Conservation (phyloP, 371 early-diverging fungal genomes). For the Mucor indicus region DNA sequence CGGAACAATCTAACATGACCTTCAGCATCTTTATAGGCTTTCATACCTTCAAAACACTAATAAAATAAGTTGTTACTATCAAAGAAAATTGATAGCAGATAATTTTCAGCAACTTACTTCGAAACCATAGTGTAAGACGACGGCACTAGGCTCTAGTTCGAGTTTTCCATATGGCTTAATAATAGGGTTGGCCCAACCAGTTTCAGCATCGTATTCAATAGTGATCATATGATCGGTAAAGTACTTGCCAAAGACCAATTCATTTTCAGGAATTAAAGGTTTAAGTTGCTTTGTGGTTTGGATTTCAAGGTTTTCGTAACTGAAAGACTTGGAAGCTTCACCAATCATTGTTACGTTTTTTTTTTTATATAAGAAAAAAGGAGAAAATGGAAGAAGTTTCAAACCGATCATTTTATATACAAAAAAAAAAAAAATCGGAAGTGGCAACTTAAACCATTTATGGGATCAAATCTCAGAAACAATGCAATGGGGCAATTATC, state of each 20-base stretch:
- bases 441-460: too few relatives aligned
- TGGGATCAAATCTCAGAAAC: too few relatives aligned
- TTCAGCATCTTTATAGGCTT: slow-evolving; percentile 82
- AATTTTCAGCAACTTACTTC: slow-evolving; percentile 33
- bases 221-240: slow-evolving; percentile 92
- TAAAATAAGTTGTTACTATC: background rate
- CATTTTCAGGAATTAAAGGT: slow-evolving; percentile 38
- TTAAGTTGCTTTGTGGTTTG: slow-evolving; percentile 10
- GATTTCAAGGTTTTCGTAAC: slow-evolving; percentile 1
- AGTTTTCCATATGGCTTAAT: slow-evolving; percentile 80
- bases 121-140: slow-evolving; percentile 86
- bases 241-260: slow-evolving; percentile 79
- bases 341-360: slow-evolving; percentile 1
- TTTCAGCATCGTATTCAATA: slow-evolving; percentile 64
- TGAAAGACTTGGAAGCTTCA: slow-evolving; percentile 1
- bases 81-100: too few relatives aligned
- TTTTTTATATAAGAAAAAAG: too few relatives aligned
- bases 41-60: slow-evolving; percentile 90
- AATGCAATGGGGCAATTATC: too few relatives aligned
- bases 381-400: background rate
- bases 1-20: slow-evolving; percentile 83
- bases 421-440: background rate
- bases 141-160: slow-evolving; percentile 72
- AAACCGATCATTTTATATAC: background rate
- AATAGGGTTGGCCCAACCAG: slow-evolving; percentile 70